Base-by-base conservation (phyloP, 345 rosid species). In the Punica granatum region DNA sequence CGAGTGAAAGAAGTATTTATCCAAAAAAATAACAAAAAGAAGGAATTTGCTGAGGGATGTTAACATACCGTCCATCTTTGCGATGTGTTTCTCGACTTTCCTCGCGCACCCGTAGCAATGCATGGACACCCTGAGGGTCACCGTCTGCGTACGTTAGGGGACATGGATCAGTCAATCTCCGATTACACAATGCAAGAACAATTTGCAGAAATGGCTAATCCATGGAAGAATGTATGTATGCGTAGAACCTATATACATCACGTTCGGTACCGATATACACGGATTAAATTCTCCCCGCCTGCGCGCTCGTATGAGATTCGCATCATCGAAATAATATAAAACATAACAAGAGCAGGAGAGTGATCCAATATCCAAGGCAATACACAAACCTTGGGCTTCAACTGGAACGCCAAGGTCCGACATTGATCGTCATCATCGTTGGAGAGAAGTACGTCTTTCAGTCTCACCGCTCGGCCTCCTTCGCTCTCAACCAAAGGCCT, bases 31-130 rank as follows among this genome's bases (percentile, higher is more conserved):
- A n/a, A n/a, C n/a, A n/a, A n/a, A n/a, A n/a, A n/a, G n/a, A n/a
- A n/a, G n/a, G n/a, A n/a, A n/a, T n/a, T n/a, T n/a, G n/a, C n/a
- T n/a, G n/a, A n/a, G n/a, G n/a, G n/a, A n/a, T n/a, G 7, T 34
- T 26, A 34, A 34, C 32, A 44, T 80, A 90, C 98, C 98, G 56
- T 90, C 95, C 70, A 92, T 65, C 77, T 86, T 92, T 30, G 95
- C 78, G 73, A 92, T 80, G 72, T 92, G 98, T 78, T 90, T 92
- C 86, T 90, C 88, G 31, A 92, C 96, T 78, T 82, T 90, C 74
- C 81, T 90, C 7, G 96, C 96, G 67, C 98, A 92, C n/a, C 96
- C 98, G 60, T 79, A 65, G 77, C 98, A 92, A 77, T 92, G 95
- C 89, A 90, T 88, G 34, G 98, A 86, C 72, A 90, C 98, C 79